Evolutionary conservation across 23 red algal species (phyloP), one percentile per base, ranked within the genome.

Genomic region (Gracilaria domingensis): DNA sequence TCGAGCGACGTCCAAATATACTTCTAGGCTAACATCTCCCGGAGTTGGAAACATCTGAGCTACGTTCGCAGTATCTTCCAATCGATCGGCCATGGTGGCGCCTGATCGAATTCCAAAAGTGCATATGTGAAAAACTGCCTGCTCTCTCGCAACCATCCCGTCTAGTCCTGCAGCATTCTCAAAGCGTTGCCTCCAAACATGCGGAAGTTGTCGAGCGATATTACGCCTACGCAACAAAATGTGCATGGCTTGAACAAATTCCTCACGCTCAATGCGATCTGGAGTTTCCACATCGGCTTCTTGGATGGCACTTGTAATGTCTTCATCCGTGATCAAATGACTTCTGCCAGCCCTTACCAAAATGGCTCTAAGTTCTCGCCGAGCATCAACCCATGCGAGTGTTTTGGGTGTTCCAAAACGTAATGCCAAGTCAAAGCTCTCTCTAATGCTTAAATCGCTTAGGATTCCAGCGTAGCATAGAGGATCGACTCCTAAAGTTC

Each of bases 251-350:
- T 35, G 40, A 8, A 81, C 30, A 58, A 81, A 81, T 57, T 81
- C 77, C 11, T 81, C 77, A 18, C 29, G 6, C 24, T 81, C 77
- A 16, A 81, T 81, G 49, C 77, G 77, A 81, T 81, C 77, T 9
- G 47, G 30, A 5, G 29, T 35, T 25, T 55, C 44, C 24, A 4
- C 32, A 40, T 81, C 77, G 34, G 77, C 77, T 28, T 58, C 47
- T 40, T 59, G 38, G 34, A 81, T 35, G 44, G 47, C 47, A 26
- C 7, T 21, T 32, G 24, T 24, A 7, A 81, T 81, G 14, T 81
- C 77, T 25, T 81, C 77, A 17, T 54, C 16, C 8, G 44, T 53
- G 7, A 81, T 18, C 23, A n/a, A 17, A 23, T 36, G 1, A 5
- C n/a, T 58, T 35, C 28, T 0, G 21, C 50, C 47, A 35, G 77